Evolutionary conservation across 805 yeast genomes (phyloP).

Genomic region (Lachancea quebecensis): DNA sequence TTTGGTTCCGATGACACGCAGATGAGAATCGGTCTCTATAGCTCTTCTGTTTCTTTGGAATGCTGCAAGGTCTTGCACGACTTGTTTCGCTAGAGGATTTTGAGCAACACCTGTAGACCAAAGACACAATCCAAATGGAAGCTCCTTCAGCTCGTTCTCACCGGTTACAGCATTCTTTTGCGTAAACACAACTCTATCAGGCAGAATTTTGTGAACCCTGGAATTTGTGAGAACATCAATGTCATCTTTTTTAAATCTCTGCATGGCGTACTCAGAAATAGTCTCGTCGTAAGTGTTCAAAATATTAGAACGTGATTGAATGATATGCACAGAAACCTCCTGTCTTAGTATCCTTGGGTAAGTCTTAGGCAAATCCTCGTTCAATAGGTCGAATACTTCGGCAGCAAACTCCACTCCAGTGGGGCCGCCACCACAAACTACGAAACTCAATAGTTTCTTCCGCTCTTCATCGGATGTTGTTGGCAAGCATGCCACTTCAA

Average conservation of each 20-base stretch:
- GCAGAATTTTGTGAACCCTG: constrained; percentile 51
- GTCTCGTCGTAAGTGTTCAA: constrained; percentile 62
- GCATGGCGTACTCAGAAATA: constrained; percentile 57
- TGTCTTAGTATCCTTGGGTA: constrained; percentile 58
- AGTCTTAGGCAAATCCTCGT: constrained; percentile 51
- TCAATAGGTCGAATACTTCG: constrained; percentile 57
- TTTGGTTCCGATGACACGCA: constrained; percentile 63
- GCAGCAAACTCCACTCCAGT: constrained; percentile 73
- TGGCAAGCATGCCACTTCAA: constrained; percentile 60
- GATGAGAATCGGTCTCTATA: constrained; percentile 69
- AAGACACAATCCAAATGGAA: constrained; percentile 62
- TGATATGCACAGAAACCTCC: constrained; percentile 58
- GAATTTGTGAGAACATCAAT: constrained; percentile 60
- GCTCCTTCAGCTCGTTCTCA: constrained; percentile 35
- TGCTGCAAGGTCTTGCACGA: constrained; percentile 42
- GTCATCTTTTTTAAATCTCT: constrained; percentile 53
- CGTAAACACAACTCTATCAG: constrained; percentile 51
- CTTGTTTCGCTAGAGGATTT: constrained; percentile 51
- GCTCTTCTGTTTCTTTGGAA: constrained; percentile 59
- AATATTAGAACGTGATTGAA: constrained; percentile 62
- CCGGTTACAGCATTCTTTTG: constrained; percentile 42
- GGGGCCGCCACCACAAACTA: constrained; percentile 71
- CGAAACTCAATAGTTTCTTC: constrained; percentile 52
- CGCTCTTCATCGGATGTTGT: constrained; percentile 59
- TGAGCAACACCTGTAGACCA: constrained; percentile 77